Base-by-base conservation (phyloP, 371 early-diverging fungal species). In the Synchytrium microbalum region DNA sequence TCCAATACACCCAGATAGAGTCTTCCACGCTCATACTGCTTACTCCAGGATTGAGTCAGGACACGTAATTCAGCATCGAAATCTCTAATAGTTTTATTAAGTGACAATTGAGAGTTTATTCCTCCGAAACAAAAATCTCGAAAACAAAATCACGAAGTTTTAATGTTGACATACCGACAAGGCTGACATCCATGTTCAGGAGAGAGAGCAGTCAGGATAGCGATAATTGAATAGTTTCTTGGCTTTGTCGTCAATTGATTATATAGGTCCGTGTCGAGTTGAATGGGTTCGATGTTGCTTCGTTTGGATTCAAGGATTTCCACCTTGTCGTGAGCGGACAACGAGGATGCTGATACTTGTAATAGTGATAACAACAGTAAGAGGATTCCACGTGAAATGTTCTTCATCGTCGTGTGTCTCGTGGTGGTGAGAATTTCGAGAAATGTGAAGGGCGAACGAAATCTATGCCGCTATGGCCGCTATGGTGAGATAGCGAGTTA, bases 1-100 rank as follows among this genome's bases (percentile, higher is more conserved):
- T 92, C 92, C 57, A 91, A 71, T 54, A 73, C 72, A 19, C 82
- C 88, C 75, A 91, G 87, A 66, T 84, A 88, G 25, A 89, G 64
- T 59, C 77, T 71, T 13, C 65, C 68, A 54, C 38, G 56, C n/a
- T 53, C 65, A 1, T 59, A 59, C 5, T 32, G 32, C 52, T 60
- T 30, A 25, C 58, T 33, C 72, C 73, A 76, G 19, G 72, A 62
- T 14, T 59, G 64, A 28, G 89, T 85, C 10, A 89, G 88, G 26
- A 88, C 68, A 38, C 70, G 69, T 67, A 79, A 84, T 73, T 91
- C 90, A 32, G 82, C 78, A 54, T 86, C 88, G 68, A 91, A 89
- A 54, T 88, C 84, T 65, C 91, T 92, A 67, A 38, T 28, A 32
- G 76, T 76, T 32, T 74, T 73, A 67, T 81, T 77, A 53, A 72